Conservation (phyloP, 495 filamentous ascomycete genomes). For the Zalerion maritima region DNA sequence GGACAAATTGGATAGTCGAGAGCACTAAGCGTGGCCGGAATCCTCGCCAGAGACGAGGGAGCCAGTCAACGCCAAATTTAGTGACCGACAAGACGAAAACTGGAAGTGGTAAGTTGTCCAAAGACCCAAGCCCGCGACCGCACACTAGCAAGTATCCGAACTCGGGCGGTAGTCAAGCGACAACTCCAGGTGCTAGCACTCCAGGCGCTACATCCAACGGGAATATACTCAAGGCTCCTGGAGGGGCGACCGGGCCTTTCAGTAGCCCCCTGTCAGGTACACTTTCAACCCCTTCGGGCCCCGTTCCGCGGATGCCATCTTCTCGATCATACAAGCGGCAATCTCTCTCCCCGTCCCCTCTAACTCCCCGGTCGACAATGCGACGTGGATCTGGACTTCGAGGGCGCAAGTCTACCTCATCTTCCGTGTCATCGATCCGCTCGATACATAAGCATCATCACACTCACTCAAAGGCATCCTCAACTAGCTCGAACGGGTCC, state of each 20-base stretch:
- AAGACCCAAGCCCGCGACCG: slow-evolving; percentile 34
- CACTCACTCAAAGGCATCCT: slow-evolving; percentile 85
- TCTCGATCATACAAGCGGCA: slow-evolving; percentile 52
- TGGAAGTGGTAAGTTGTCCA: slow-evolving; percentile 19
- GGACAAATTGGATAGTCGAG: slow-evolving; percentile 38
- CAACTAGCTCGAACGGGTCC: slow-evolving; percentile 71
- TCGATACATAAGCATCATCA: slow-evolving; percentile 90
- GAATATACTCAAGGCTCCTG: slow-evolving; percentile 22
- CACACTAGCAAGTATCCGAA: slow-evolving; percentile 38
- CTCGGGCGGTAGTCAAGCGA: slow-evolving; percentile 6
- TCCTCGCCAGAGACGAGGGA: slow-evolving; percentile 36
- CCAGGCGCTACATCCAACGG: slow-evolving; percentile 20
- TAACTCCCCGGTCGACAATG: slow-evolving; percentile 77
- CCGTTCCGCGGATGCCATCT: slow-evolving; percentile 34
- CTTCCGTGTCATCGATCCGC: slow-evolving; percentile 82
- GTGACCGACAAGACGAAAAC: slow-evolving; percentile 25
- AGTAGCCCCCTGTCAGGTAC: slow-evolving; percentile 8
- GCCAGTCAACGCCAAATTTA: slow-evolving; percentile 39
- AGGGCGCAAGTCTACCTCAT: slow-evolving; percentile 90
- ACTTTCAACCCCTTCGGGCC: slow-evolving; percentile 26
- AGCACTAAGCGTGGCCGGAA: slow-evolving; percentile 25
- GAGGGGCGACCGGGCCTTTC: slow-evolving; percentile 4
- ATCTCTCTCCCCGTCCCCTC: slow-evolving; percentile 75
- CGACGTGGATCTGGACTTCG: slow-evolving; percentile 63
- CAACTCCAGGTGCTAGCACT: slow-evolving; percentile 5